Evolutionary conservation across 2,329 filamentous ascomycete genomes (phyloP).

Genomic region (Aspergillus quadrilineatus): DNA sequence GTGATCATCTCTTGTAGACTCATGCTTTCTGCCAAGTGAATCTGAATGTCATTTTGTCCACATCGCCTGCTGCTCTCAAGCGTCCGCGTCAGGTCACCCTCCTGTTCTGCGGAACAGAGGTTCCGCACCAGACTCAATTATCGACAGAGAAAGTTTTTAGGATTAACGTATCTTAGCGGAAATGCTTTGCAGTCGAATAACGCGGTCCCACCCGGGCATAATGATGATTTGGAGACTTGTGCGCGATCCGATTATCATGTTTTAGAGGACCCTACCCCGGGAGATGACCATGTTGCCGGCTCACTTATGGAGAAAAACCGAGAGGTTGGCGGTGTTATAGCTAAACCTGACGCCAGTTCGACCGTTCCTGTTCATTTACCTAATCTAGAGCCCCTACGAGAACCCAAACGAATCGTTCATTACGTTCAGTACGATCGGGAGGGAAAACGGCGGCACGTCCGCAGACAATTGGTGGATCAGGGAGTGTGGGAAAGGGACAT

Average conservation of each 20-base stretch:
- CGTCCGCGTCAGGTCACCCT: conserved; percentile 28
- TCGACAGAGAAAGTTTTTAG: conserved; percentile 18
- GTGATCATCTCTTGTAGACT: background rate
- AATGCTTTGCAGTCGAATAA: conserved; percentile 17
- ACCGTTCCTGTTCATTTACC: background rate
- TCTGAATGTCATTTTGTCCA: conserved; percentile 40
- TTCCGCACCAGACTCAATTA: conserved; percentile 23
- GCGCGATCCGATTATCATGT: background rate
- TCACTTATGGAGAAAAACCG: background rate
- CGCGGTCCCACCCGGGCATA: background rate
- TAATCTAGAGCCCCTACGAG: background rate
- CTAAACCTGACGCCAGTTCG: background rate
- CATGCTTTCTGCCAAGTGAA: conserved; percentile 18
- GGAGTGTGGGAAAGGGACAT: conserved; percentile 23
- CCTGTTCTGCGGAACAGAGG: conserved; percentile 20
- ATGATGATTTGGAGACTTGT: conserved; percentile 1
- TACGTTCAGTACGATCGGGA: background rate
- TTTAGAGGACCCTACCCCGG: background rate
- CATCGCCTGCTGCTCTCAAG: conserved; percentile 30
- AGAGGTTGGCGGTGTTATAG: background rate
- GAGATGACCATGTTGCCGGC: background rate
- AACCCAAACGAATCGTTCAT: background rate
- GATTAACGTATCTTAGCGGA: conserved; percentile 12
- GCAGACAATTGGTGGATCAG: conserved; percentile 13
- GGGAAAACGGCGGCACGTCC: background rate